These are phyloP conservation scores for Kernera saxatilis DNA, from an alignment of 345 rosid species.

Conservation along the genomic window DNA sequence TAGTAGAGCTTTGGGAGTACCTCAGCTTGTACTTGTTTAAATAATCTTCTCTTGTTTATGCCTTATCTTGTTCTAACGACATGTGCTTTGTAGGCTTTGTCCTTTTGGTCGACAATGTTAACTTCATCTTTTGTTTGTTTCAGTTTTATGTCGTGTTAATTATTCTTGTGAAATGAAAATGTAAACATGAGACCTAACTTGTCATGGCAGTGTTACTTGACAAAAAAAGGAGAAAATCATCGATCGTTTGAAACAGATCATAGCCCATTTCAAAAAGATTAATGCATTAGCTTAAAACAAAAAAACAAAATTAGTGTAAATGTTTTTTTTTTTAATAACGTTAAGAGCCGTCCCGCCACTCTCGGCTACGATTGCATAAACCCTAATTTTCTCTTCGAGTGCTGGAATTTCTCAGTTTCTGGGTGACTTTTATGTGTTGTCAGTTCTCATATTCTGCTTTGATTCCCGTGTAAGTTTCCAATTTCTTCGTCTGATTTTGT, in stretches of 20 bases:
- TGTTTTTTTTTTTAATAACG: too few species aligned
- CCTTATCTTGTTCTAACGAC: neutral
- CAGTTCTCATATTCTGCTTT: too few species aligned
- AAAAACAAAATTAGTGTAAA: too few species aligned
- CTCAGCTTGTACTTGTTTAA: neutral
- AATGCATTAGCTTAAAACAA: too few species aligned
- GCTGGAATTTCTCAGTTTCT: neutral
- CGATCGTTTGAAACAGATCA: too few species aligned
- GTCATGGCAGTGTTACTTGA: neutral
- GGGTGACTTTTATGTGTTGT: neutral
- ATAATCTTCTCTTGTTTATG: neutral
- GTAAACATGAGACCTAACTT: neutral
- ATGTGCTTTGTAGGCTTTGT: neutral
- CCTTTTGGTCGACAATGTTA: neutral
- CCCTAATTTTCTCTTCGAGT: neutral
- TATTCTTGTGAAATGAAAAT: neutral
- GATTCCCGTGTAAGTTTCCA: neutral
- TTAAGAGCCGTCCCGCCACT: too few species aligned
- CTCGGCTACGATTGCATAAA: neutral
- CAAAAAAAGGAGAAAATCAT: neutral
- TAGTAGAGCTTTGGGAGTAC: neutral
- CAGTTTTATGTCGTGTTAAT: too few species aligned
- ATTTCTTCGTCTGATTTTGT: neutral
- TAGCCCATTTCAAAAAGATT: too few species aligned
- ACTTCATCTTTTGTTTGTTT: neutral